Base-by-base conservation (phyloP, 2,329 filamentous ascomycete genomes). In the Fusarium sp. region DNA sequence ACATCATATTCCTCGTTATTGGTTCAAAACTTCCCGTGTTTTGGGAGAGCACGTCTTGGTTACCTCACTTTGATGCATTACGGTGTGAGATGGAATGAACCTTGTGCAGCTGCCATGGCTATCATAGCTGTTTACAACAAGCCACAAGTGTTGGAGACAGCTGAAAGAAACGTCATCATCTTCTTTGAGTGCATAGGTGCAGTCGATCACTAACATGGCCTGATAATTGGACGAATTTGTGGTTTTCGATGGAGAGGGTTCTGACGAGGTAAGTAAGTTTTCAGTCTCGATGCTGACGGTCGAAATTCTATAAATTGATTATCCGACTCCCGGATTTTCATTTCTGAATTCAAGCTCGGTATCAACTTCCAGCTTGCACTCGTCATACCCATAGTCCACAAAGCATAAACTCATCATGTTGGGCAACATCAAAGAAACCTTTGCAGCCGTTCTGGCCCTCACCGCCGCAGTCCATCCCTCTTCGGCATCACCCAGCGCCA, bases 181-280 rank as follows among this genome's bases (percentile, higher is more conserved):
- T 4, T 37, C 34, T n/a, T 5, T 4, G 1, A 1, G 4, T n/a
- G 34, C 34, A n/a, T n/a, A n/a, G 16, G 5, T 7, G 18, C 5
- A 37, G 18, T 11, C 9, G 2, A 11, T n/a, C 5, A n/a, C 3
- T 3, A 7, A 0, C 5, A n/a, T 10, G 34, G 18, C 5, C 10
- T n/a, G 9, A 0, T 7, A 12, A 0, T 4, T 5, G 2, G 10
- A 4, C 0, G 34, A 2, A 3, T 6, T 7, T 0, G 1, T 11
- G 0, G 18, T 11, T 11, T 0, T 11, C 9, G 4, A 1, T 11
- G 34, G 0, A n/a, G 3, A 12, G 10, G 4, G 9, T 4, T 6
- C n/a, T 37, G 9, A 2, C 9, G 1, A 37, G 32, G 16, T 3
- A n/a, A 37, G 11, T 2, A 0, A 12, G 16, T 11, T 1, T 4